Evolutionary conservation across 176 grass and related monocot genomes (phyloP).

Genomic region (Oryza glaberrima): DNA sequence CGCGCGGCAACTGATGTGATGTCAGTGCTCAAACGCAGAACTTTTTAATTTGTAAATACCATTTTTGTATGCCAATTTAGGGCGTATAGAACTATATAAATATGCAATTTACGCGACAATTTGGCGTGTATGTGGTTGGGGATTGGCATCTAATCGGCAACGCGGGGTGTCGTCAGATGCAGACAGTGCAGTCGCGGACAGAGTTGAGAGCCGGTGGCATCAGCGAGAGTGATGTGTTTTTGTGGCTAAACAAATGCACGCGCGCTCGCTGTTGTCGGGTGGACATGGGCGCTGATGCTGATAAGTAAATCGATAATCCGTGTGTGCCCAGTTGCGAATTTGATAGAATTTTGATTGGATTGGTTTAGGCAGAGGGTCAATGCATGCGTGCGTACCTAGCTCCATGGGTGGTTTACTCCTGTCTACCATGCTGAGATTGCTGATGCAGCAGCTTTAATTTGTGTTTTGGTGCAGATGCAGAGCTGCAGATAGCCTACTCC

Average conservation of each 20-base stretch:
- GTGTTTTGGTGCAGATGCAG: neutral
- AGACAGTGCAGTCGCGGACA: slow-evolving; percentile 24
- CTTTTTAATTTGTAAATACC: neutral
- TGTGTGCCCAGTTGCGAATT: neutral
- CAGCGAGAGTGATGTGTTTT: neutral
- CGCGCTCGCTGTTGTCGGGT: slow-evolving; percentile 24
- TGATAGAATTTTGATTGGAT: neutral
- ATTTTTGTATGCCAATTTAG: neutral
- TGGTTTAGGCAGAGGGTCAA: neutral
- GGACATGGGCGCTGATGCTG: neutral
- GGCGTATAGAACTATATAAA: neutral
- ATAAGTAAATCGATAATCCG: neutral
- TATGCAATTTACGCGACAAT: neutral
- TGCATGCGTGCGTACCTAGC: neutral
- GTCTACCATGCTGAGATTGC: neutral
- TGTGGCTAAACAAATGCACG: slow-evolving; percentile 41
- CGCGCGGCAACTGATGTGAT: slow-evolving; percentile 10
- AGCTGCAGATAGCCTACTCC: slow-evolving; percentile 10
- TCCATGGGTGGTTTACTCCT: neutral
- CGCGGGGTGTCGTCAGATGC: slow-evolving; percentile 3
- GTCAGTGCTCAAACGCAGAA: neutral
- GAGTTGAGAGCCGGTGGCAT: neutral
- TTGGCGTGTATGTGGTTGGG: slow-evolving; percentile 8
- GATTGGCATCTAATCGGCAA: slow-evolving; percentile 23
- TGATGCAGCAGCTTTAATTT: neutral